Evolutionary conservation across 148 eudicot species (phyloP), one percentile per base, ranked within the genome.

Genomic region (Amaranthus palmeri): DNA sequence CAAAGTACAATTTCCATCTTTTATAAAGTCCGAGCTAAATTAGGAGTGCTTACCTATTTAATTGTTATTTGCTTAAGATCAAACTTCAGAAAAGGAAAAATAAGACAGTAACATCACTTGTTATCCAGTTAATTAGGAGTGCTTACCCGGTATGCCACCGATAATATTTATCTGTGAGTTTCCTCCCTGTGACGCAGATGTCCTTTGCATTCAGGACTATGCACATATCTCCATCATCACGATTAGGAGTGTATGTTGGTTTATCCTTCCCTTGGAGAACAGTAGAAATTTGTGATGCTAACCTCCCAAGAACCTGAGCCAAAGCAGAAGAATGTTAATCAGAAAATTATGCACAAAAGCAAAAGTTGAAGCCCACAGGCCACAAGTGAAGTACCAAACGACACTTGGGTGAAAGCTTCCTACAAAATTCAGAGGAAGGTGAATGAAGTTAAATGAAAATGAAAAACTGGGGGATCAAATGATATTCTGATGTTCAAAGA

Each of bases 221-320:
- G 69, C 98, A 91, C 98, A 93, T 87, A 85, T 93, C 98, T 49
- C 98, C 98, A 67, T 93, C 97, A 74, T 93, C 98, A 54, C 90
- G 90, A 78, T 93, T 77, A 61, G 98, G 98, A 50, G 92, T 63
- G 46, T 86, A 93, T 44, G 93, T 93, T 42, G 98, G 97, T 80
- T 93, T 93, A 78, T 93, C 98, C 85, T 93, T 93, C 47, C 92
- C 98, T 82, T 93, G 98, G 76, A 91, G 80, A 64, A 93, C 98
- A 62, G 85, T 88, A 72, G 98, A 85, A 77, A 93, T 69, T 68
- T 91, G 98, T 70, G 98, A 85, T 73, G 98, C 96, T 68, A 90
- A 71, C 81, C 96, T 90, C 65, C 97, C 97, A 68, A 92, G 90
- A 76, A 92, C 91, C 97, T 92, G 71, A 44, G 67, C 42, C 67